These are phyloP conservation scores for Zarea fungicola DNA, from an alignment of 2,329 filamentous ascomycete genomes.

Conservation along the genomic window DNA sequence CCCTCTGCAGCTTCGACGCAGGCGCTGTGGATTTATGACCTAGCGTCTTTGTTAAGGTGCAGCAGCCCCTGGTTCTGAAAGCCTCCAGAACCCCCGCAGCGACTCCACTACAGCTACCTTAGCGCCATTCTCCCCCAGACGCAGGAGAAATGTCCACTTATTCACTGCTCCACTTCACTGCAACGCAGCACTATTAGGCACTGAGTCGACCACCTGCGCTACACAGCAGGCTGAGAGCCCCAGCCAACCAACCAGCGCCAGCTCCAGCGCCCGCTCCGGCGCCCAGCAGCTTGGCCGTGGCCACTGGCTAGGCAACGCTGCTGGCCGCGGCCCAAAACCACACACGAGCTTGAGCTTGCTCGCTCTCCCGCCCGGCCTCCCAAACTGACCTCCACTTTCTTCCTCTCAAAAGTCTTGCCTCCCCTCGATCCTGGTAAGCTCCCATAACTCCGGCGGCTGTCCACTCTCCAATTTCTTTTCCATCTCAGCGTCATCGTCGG, in stretches of 20 bases:
- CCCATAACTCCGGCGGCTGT: conserved; percentile 6
- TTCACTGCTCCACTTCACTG: background rate
- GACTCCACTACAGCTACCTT: conserved; percentile 8
- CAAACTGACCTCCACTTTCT: background rate
- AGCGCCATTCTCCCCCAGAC: conserved; percentile 9
- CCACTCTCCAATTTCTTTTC: conserved; percentile 12
- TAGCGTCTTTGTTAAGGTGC: no score
- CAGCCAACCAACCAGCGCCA: no score
- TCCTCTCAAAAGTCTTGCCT: conserved; percentile 3
- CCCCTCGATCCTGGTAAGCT: conserved; percentile 6
- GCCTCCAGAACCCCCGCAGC: background rate
- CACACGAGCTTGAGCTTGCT: background rate
- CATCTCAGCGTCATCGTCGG: conserved; percentile 12
- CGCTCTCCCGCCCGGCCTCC: background rate
- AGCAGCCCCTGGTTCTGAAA: background rate
- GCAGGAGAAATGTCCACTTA: conserved; percentile 3
- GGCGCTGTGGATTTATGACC: no score
- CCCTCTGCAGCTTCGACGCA: no score
- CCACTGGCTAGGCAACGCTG: conserved; percentile 9
- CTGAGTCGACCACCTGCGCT: no score
- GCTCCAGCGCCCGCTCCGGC: no score
- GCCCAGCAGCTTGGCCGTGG: conserved; percentile 7
- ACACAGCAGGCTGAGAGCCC: no score
- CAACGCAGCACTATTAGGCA: background rate
- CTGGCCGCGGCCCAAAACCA: background rate